Conservation (phyloP, 2,329 filamentous ascomycete genomes). For the Xylariaceae sp. region DNA sequence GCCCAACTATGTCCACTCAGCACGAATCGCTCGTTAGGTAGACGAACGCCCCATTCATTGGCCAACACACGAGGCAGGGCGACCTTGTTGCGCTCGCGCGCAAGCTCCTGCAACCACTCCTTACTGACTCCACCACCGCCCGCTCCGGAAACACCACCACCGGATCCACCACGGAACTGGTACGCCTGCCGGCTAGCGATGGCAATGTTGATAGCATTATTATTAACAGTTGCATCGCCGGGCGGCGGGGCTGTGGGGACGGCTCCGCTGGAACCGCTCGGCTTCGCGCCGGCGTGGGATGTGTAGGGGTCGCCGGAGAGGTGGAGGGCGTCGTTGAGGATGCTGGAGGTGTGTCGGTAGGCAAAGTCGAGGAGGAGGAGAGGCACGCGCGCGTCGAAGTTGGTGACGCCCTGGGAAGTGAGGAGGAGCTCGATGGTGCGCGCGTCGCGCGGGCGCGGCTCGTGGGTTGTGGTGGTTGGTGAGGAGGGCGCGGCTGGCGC, state of each 20-base stretch:
- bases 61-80: constrained; percentile 57
- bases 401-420: constrained; percentile 69
- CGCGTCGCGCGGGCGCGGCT: constrained; percentile 67
- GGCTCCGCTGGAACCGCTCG: constrained; percentile 46
- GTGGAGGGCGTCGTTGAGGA: constrained; percentile 67
- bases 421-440: constrained; percentile 76
- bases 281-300: constrained; percentile 49
- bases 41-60: constrained; percentile 61
- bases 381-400: constrained; percentile 77
- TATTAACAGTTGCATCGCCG: constrained; percentile 52
- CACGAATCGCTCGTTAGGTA: constrained; percentile 65
- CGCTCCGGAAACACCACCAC: constrained; percentile 40
- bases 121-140: constrained; percentile 54
- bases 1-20: constrained; percentile 62
- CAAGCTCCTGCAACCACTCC: constrained; percentile 73
- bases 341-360: constrained; percentile 70
- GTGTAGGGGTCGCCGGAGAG: constrained; percentile 64
- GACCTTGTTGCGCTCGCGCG: constrained; percentile 62
- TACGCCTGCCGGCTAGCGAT: constrained; percentile 63
- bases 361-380: constrained; percentile 81
- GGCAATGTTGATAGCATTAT: constrained; percentile 66
- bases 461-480: constrained; percentile 32
- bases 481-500: constrained; percentile 20
- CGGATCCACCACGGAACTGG: constrained; percentile 57
- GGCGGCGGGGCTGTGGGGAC: constrained; percentile 43